phyloP scores from a whole-genome alignment of 1,284 basidiomycete genomes.

The Trichosporon sp. region DNA sequence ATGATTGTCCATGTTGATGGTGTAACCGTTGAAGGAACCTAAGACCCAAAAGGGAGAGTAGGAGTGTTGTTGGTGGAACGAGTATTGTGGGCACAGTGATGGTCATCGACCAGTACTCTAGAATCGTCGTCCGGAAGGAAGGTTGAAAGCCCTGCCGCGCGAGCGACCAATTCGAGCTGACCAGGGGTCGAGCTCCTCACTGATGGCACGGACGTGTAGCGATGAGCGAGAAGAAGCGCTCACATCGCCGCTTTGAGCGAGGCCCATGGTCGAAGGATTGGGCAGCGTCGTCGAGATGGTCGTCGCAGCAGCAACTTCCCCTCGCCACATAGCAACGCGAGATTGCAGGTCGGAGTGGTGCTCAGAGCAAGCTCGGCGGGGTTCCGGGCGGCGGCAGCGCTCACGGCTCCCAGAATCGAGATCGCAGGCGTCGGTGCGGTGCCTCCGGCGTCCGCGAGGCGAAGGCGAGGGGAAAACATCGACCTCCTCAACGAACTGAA shows the following conservation, averaged over 20 bases:
- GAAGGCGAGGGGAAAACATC: slow-evolving; percentile 5
- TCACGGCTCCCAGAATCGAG: neutral
- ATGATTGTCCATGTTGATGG: neutral
- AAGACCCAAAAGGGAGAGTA: neutral
- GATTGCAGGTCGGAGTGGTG: slow-evolving; percentile 4
- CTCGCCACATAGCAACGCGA: slow-evolving; percentile 7
- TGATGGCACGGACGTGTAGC: neutral
- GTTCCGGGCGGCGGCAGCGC: neutral
- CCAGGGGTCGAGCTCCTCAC: slow-evolving; percentile 11
- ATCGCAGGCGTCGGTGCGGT: neutral
- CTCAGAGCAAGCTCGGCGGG: slow-evolving; percentile 7
- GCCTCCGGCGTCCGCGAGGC: slow-evolving; percentile 2
- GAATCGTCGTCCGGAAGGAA: slow-evolving; percentile 3
- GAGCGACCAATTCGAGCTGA: slow-evolving; percentile 3
- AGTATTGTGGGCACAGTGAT: no score
- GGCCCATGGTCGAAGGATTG: neutral
- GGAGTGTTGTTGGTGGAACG: no score
- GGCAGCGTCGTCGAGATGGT: neutral
- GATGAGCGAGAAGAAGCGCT: neutral
- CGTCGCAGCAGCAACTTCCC: slow-evolving; percentile 7
- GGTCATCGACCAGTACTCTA: neutral
- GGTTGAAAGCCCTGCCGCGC: neutral
- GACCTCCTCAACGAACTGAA: slow-evolving; percentile 4
- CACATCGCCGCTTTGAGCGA: neutral
- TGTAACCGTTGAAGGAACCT: neutral